A percentile compares a stretch with the other conserved stretches of the same genome.
These are phyloP conservation scores for Phellinidium pouzarii DNA, from an alignment of 1,284 basidiomycete species.

Conservation along the genomic window DNA sequence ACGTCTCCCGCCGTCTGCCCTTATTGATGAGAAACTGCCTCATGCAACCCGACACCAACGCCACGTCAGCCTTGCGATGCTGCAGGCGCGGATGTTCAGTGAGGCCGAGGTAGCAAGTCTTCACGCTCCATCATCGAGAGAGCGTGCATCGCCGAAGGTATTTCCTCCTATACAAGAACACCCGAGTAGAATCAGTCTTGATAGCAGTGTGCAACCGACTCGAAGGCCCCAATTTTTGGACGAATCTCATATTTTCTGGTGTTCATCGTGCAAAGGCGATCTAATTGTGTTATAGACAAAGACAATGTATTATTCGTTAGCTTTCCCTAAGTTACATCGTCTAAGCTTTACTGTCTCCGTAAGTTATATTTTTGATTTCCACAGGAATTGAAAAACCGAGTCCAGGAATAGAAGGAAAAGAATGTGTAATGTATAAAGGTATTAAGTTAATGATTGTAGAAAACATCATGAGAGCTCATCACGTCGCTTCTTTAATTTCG, in stretches of 20 bases:
- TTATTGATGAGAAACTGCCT: slow-evolving; percentile 62
- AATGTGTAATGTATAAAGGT: neutral
- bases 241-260: slow-evolving; percentile 82
- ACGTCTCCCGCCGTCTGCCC: slow-evolving; percentile 41
- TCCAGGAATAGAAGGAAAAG: neutral
- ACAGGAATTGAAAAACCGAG: neutral
- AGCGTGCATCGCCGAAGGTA: neutral
- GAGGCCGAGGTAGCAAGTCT: slow-evolving; percentile 44
- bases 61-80: slow-evolving; percentile 77
- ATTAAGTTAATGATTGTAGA: neutral
- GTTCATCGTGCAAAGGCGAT: slow-evolving; percentile 71
- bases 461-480: slow-evolving; percentile 15
- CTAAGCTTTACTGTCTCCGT: neutral
- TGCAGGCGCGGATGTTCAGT: slow-evolving; percentile 83
- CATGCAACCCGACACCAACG: slow-evolving; percentile 78
- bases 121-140: slow-evolving; percentile 19
- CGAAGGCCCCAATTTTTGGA: slow-evolving; percentile 66
- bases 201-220: slow-evolving; percentile 15
- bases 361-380: neutral
- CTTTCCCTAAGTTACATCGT: slow-evolving; percentile 6
- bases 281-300: slow-evolving; percentile 58
- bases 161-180: neutral
- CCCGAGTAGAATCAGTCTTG: slow-evolving; percentile 2
- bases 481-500: slow-evolving; percentile 15
- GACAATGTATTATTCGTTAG: slow-evolving; percentile 4